Base-by-base conservation (phyloP, 495 filamentous ascomycete species). In the Aspergillus nidulans region DNA sequence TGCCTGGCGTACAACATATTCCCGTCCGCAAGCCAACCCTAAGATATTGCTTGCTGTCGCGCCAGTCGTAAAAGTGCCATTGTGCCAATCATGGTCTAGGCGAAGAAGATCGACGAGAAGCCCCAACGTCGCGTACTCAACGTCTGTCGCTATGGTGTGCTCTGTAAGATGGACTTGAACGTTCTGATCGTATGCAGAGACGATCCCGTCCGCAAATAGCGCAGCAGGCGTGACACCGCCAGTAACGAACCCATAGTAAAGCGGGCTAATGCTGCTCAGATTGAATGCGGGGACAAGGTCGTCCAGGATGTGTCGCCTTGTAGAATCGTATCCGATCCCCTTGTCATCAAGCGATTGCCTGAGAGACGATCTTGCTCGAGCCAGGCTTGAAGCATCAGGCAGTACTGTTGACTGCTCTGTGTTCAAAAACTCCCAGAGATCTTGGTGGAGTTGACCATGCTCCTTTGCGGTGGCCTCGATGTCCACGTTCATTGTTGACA, bases 221-320 rank as follows among this genome's bases (percentile, higher is more conserved):
- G 91, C 91, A n/a, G 90, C 83, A 0, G 91, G 89, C 2, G 90
- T 90, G 26, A 75, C 71, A 15, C 89, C 88, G 18, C 92, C 92
- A 0, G 87, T 95, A 6, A 97, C 85, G 63, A 96, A 96, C 21
- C 90, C 92, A 69, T 88, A 94, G 75, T 95, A 97, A 55, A 78
- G 77, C 26, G 83, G 66, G 59, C 82, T 79, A 60, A 84, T 71
- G 67, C 79, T 81, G 69, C 80, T 70, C 16, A 68, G 73, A 57
- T 86, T 87, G 52, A 92, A 79, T 4, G 77, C 85, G 0, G 89
- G 87, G 18, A 84, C 77, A 52, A 92, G 77, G 56, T 84, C 76
- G 20, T 73, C 39, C n/a, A 81, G 49, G 18, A 92, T 64, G 55
- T 87, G 83, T 16, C 62, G 50, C 25, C 73, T 72, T 9, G 75